Evolutionary conservation across 352 stramenopile species (phyloP).

Genomic region (Phytophthora hibernalis): DNA sequence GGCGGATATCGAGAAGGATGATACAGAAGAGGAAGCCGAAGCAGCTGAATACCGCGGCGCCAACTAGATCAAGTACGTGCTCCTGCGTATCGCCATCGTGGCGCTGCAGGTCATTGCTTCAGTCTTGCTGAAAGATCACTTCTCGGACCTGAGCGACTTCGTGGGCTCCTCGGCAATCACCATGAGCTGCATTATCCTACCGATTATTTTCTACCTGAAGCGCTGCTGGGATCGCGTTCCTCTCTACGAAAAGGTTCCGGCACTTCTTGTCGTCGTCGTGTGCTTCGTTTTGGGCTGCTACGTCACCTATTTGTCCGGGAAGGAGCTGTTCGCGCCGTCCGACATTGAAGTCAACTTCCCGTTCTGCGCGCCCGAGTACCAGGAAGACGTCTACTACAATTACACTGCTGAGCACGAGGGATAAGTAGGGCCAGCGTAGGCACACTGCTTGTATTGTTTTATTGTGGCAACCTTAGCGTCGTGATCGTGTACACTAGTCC

Average conservation of each 20-base stretch:
- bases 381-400: constrained; percentile 39
- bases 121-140: constrained; percentile 45
- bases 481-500: background rate
- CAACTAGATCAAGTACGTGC: constrained; percentile 40
- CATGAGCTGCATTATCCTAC: constrained; percentile 50
- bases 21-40: constrained; percentile 8
- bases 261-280: constrained; percentile 27
- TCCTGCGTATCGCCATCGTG: constrained; percentile 40
- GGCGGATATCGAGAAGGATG: constrained; percentile 36
- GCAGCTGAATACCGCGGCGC: constrained; percentile 36
- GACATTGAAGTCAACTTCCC: constrained; percentile 35
- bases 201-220: constrained; percentile 46
- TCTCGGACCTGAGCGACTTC: constrained; percentile 48
- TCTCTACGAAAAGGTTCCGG: constrained; percentile 42
- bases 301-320: constrained; percentile 31
- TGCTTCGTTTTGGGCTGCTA: constrained; percentile 39
- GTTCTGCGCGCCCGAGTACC: constrained; percentile 36
- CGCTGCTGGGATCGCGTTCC: constrained; percentile 27
- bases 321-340: constrained; percentile 29
- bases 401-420: constrained; percentile 23
- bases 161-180: constrained; percentile 47
- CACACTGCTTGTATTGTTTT: background rate
- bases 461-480: too few relatives aligned
- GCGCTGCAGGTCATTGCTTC: constrained; percentile 38
- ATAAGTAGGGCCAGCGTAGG: background rate